phyloP scores from a whole-genome alignment of 257 asterid genomes.

The Plectranthus barbatus region DNA sequence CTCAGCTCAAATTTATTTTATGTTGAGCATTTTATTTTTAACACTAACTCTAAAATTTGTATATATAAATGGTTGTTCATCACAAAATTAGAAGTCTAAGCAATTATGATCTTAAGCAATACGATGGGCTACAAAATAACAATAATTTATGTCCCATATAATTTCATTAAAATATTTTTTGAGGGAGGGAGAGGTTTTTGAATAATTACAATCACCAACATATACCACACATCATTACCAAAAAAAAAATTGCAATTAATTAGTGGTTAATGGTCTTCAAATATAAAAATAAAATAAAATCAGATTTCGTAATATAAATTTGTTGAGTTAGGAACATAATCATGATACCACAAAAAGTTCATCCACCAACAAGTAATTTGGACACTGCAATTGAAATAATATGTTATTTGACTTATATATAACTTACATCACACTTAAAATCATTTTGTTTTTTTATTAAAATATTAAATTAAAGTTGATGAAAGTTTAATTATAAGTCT shows the following conservation, averaged over 20 bases:
- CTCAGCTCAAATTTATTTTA: no score
- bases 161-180: no score
- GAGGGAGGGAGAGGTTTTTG: not conserved
- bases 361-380: not conserved
- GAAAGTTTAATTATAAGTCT: no score
- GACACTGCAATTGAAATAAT: not conserved
- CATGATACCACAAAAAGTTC: not conserved
- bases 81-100: no score
- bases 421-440: slow-evolving; percentile 1
- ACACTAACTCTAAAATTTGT: no score
- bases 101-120: no score
- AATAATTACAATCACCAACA: not conserved
- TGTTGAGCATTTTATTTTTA: no score
- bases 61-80: no score
- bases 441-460: slow-evolving; percentile 15
- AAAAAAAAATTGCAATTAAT: not conserved
- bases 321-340: not conserved
- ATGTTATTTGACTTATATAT: not conserved
- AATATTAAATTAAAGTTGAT: no score
- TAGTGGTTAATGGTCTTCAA: no score
- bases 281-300: no score
- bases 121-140: no score
- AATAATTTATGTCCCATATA: slow-evolving; percentile 9
- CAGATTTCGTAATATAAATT: not conserved
- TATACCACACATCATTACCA: not conserved